Evolutionary conservation across 441 rosid genomes (phyloP).

Genomic region (Erodium trifolium): DNA sequence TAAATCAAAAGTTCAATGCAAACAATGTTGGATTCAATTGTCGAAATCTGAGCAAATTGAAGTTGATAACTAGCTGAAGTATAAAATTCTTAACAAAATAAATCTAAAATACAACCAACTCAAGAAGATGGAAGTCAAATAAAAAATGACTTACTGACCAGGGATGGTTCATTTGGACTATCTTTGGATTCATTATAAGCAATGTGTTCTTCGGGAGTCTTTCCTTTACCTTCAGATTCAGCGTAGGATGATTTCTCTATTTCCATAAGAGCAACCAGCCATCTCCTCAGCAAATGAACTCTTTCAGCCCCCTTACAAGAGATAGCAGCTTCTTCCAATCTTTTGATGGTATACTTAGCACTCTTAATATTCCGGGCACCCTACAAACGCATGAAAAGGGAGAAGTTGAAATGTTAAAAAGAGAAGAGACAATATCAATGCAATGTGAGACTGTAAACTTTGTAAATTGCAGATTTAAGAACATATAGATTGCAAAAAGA

Average conservation of each 20-base stretch:
- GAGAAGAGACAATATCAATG: neutral
- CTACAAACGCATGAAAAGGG: constrained; percentile 26
- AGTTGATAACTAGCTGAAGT: too few species aligned
- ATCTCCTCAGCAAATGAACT: constrained; percentile 60
- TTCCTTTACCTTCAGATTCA: constrained; percentile 38
- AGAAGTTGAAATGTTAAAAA: constrained; percentile 4
- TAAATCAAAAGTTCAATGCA: constrained; percentile 16
- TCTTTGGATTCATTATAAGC: constrained; percentile 50
- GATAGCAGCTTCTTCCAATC: constrained; percentile 84
- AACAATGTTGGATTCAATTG: neutral
- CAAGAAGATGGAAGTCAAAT: neutral
- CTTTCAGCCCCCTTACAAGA: constrained; percentile 76
- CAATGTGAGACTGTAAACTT: neutral
- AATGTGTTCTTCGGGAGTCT: constrained; percentile 34
- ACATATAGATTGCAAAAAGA: neutral
- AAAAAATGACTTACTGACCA: constrained; percentile 33
- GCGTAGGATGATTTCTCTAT: constrained; percentile 36
- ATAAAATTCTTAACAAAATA: neutral
- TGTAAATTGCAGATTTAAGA: neutral
- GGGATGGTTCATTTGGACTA: constrained; percentile 32
- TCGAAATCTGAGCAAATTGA: too few species aligned
- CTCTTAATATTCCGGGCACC: constrained; percentile 52
- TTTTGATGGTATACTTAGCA: constrained; percentile 61
- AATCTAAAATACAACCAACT: neutral
- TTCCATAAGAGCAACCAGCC: constrained; percentile 74